phyloP scores from a whole-genome alignment of 1,139 yeast genomes.

The Yamadazyma triangularis region DNA sequence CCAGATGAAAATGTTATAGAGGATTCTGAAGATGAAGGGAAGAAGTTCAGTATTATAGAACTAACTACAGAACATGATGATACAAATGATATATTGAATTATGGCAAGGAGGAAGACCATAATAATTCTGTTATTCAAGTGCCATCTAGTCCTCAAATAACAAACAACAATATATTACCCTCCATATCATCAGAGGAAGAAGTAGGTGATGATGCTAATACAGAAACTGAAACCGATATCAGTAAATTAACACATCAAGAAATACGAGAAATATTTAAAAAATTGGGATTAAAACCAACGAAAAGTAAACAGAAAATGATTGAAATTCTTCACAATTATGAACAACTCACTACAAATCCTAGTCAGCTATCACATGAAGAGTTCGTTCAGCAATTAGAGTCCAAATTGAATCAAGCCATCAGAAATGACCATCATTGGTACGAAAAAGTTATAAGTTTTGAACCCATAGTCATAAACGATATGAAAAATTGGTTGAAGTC shows the following conservation, averaged over 20 bases:
- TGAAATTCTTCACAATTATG: constrained; percentile 16
- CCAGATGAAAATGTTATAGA: constrained; percentile 26
- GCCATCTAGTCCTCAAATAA: constrained; percentile 31
- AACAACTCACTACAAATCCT: constrained; percentile 7
- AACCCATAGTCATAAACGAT: constrained; percentile 25
- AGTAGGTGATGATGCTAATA: background rate
- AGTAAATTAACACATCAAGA: constrained; percentile 18
- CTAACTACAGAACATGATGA: constrained; percentile 24
- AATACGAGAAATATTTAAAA: constrained; percentile 18
- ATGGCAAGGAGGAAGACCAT: constrained; percentile 2
- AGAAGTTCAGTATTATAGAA: constrained; percentile 30
- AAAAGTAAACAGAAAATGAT: constrained; percentile 26
- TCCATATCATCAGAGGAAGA: background rate
- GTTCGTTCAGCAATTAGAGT: constrained; percentile 10
- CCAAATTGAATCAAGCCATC: constrained; percentile 16
- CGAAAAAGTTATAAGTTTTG: constrained; percentile 26
- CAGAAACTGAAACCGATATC: background rate
- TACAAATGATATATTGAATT: constrained; percentile 1
- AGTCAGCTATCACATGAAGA: constrained; percentile 9
- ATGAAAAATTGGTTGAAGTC: constrained; percentile 20
- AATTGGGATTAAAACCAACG: constrained; percentile 33
- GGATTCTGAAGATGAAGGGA: constrained; percentile 35
- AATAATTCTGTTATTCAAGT: constrained; percentile 30
- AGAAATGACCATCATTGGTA: constrained; percentile 17
- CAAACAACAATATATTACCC: background rate